Base-by-base conservation (phyloP, 2,329 filamentous ascomycete genomes). In the Phyllosticta citribraziliensis region DNA sequence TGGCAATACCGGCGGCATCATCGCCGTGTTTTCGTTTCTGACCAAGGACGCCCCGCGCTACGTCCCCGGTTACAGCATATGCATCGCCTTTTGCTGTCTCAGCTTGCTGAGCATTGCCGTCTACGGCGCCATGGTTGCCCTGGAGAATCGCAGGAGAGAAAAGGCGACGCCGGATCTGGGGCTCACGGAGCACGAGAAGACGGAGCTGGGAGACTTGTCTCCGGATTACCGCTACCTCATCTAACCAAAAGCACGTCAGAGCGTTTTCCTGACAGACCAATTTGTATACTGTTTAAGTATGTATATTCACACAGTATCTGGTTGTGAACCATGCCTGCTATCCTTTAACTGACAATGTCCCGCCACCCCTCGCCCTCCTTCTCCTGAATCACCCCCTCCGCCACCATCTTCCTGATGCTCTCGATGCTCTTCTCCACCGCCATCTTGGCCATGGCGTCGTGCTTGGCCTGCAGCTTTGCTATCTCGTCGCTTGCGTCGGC, bases 1-100 rank as follows among this genome's bases (percentile, higher is more conserved):
- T 61, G 78, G 79, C 10, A 79, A 80, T 57, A 76, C 78, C 30
- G 78, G 78, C 6, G 79, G 79, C 0, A 81, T 82, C 63, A 80
- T 82, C 53, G 78, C 79, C 1, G 77, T 79, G 1, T 82, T 75
- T 60, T 72, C 76, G 0, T 82, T 82, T 69, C 64, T 79, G 57
- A 67, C 70, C 5, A 74, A 74, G 58, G 90, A 96, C 70, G 82
- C 82, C 1, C 89, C 89, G 0, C 68, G 73, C 22, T 96, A 87
- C 73, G 82, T 77, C 6, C 84, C 81, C 0, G 92, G 91, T 0
- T 95, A 94, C 74, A 82, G 81, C 59, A 91, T 96, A 64, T 88
- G 85, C 69, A 79, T 96, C 5, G 84, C 80, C 0, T 96, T 96
- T 68, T 82, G 87, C 9, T 81, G 83, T 57, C 70, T 96, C 30